Evolutionary conservation across 805 yeast species (phyloP), one percentile per base, ranked within the genome.

Genomic region (Blastobotrys attinorum): DNA sequence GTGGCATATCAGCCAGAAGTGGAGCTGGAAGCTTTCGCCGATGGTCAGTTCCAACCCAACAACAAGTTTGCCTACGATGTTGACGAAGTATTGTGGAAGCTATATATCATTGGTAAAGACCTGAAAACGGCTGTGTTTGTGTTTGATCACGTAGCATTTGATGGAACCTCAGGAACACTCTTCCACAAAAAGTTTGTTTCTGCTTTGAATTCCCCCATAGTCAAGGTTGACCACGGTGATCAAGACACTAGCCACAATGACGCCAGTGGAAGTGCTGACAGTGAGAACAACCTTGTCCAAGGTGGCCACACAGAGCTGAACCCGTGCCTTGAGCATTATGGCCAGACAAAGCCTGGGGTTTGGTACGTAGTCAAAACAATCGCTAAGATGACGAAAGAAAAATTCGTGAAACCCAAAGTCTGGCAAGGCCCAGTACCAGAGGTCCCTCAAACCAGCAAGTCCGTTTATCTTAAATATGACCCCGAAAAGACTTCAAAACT

Each of bases 151-250:
- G 33, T 51, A 1, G 32, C 43, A 4, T 47, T 40, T 33, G 59
- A 55, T 31, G 59, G 59, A 31, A 50, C 44, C 39, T 46, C 53
- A 4, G 58, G 59, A 0, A 42, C 48, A 13, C 22, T 39, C 17
- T 53, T 53, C 37, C 57, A 53, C 35, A 13, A 31, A n/a, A 23
- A 35, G 13, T 40, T 52, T 25, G 25, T 42, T 6, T 22, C 22
- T 5, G 34, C 34, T 16, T 35, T 45, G 33, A 31, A n/a, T n/a
- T n/a, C n/a, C n/a, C n/a, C n/a, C n/a, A n/a, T n/a, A n/a, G n/a
- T n/a, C n/a, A n/a, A n/a, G n/a, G n/a, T n/a, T n/a, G n/a, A n/a
- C n/a, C n/a, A n/a, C n/a, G n/a, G n/a, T n/a, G n/a, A n/a, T n/a
- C n/a, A n/a, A n/a, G n/a, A n/a, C n/a, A n/a, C n/a, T n/a, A n/a